Evolutionary conservation across 2,329 filamentous ascomycete species (phyloP), one percentile per base, ranked within the genome.

Genomic region (Xylaria multiplex): DNA sequence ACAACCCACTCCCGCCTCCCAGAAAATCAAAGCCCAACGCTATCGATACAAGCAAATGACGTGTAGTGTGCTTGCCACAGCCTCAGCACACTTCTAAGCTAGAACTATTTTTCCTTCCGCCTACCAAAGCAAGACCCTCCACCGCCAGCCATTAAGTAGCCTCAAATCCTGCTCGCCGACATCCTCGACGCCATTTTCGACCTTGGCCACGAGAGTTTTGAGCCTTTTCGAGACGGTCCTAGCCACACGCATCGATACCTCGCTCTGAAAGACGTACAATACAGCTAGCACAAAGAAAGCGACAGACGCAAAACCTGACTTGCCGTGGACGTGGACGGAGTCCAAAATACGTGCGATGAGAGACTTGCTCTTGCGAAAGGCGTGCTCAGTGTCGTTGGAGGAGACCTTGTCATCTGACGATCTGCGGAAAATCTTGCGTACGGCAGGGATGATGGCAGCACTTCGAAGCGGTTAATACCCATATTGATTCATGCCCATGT

Each of bases 211-310:
- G 7, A 88, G 79, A 53, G 79, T 79, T 77, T 81, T 84, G 54
- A 88, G 72, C 32, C 85, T 77, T 74, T 82, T 84, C 35, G 80
- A 79, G 19, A 86, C 75, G 3, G 85, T 87, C 71, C 79, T 80
- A 11, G 84, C 85, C 3, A 87, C 85, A 4, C 85, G 81, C 53
- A 88, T 73, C 59, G 83, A 80, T 22, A 88, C 85, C 74, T 88
- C 86, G 72, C 86, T 87, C 71, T 83, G 82, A 68, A 88, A 88
- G 13, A 88, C 81, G 73, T 86, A 88, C 45, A 88, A 77, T 22
- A 86, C 83, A 2, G 85, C 83, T 68, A 88, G 84, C 2, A 88
- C 84, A 37, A 88, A 82, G 68, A 86, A 82, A 8, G 83, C 83
- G 9, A 87, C 67, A 42, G 81, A 82, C 0, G 85, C 85, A 30